phyloP scores from a whole-genome alignment of 495 filamentous ascomycete genomes.

The Neurospora sp. region DNA sequence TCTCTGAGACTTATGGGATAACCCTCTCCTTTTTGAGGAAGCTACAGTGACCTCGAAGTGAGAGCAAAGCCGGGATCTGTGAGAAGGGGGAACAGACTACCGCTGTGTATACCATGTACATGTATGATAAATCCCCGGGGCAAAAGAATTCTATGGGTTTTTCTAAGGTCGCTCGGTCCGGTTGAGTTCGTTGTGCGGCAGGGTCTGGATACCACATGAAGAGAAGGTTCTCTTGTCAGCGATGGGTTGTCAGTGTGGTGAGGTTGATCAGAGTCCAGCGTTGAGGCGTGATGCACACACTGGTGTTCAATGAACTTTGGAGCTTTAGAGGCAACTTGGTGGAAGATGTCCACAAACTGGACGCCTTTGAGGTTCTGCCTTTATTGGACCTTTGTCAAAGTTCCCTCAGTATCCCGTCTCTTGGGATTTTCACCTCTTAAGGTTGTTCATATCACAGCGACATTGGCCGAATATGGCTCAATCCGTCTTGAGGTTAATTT shows the following conservation, averaged over 20 bases:
- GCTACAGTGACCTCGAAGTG: not conserved
- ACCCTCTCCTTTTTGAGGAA: not conserved
- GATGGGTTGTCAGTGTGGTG: not conserved
- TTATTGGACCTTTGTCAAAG: not conserved
- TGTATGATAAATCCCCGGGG: not conserved
- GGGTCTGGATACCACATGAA: not conserved
- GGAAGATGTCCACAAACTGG: not conserved
- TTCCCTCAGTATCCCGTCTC: no score
- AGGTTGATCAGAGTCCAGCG: not conserved
- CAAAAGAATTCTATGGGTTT: not conserved
- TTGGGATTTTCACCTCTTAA: no score
- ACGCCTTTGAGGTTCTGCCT: no score
- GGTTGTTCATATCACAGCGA: no score
- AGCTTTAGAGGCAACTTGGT: not conserved
- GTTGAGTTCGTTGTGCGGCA: not conserved
- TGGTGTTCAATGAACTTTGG: not conserved
- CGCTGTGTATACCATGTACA: not conserved
- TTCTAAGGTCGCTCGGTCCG: not conserved
- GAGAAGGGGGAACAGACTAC: not conserved
- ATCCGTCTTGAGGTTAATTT: not conserved
- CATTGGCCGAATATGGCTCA: not conserved
- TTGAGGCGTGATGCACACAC: not conserved
- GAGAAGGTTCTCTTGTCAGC: not conserved
- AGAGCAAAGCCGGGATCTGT: not conserved
- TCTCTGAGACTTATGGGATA: conserved; percentile 4